Conservation (phyloP, 768 basidiomycete species). For the Strobilomyces echinocephalus region DNA sequence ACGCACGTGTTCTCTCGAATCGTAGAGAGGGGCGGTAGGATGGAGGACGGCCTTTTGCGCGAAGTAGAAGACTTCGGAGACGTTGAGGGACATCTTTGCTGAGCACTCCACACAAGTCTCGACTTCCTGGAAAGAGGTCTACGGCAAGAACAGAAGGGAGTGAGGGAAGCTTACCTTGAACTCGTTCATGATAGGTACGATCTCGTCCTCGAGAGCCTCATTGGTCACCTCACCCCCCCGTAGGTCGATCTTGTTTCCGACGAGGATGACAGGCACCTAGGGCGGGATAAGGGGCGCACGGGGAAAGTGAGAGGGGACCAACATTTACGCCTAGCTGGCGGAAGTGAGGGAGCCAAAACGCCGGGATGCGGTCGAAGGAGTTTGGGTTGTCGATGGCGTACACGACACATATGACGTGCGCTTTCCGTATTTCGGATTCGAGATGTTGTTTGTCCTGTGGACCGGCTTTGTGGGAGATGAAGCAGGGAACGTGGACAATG, state of each 20-base stretch:
- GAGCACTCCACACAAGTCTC: slow-evolving; percentile 98
- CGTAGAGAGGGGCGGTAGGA: slow-evolving; percentile 94
- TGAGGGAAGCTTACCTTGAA: slow-evolving; percentile 68
- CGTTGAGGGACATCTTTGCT: slow-evolving; percentile 84
- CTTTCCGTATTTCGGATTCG: slow-evolving; percentile 92
- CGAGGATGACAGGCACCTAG: slow-evolving; percentile 92
- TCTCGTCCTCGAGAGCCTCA: slow-evolving; percentile 90
- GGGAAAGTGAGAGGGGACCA: slow-evolving; percentile 20
- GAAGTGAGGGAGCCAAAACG: slow-evolving; percentile 96
- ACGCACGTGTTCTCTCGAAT: slow-evolving; percentile 89
- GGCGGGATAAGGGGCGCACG: slow-evolving; percentile 5
- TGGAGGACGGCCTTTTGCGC: slow-evolving; percentile 97
- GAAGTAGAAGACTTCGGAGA: slow-evolving; percentile 97
- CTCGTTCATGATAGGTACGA: slow-evolving; percentile 95
- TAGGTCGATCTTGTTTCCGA: slow-evolving; percentile 98
- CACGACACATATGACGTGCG: slow-evolving; percentile 97
- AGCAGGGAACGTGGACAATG: slow-evolving; percentile 1
- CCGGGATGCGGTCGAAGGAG: slow-evolving; percentile 96
- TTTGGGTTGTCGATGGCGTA: slow-evolving; percentile 96
- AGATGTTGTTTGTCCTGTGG: slow-evolving; percentile 84
- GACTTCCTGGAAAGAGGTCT: slow-evolving; percentile 65
- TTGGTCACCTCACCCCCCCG: slow-evolving; percentile 92
- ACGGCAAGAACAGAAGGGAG: not conserved
- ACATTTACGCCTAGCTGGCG: slow-evolving; percentile 95
- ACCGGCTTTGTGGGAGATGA: slow-evolving; percentile 50